Evolutionary conservation across 768 basidiomycete genomes (phyloP).

Genomic region (Naganishia vishniacii): DNA sequence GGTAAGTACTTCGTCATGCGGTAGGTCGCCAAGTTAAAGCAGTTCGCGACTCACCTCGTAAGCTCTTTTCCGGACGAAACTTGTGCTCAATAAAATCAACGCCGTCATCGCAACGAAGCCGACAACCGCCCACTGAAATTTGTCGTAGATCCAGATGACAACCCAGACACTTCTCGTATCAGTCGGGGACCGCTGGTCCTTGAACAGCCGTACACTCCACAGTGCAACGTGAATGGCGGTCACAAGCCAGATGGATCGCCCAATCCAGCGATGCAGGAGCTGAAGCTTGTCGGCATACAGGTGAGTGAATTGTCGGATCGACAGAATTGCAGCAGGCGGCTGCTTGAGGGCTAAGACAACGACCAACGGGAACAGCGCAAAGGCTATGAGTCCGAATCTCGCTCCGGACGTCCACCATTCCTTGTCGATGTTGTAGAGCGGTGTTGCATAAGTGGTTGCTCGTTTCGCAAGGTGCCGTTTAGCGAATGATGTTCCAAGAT

Average conservation of each 20-base stretch:
- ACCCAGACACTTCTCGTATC: constrained; percentile 49
- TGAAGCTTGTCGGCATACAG: constrained; percentile 71
- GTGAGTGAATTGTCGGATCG: constrained; percentile 59
- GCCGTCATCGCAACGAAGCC: constrained; percentile 46
- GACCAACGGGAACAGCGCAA: constrained; percentile 65
- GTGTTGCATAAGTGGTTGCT: constrained; percentile 50
- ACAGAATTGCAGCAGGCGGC: constrained; percentile 63
- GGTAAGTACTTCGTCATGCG: not conserved
- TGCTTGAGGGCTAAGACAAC: constrained; percentile 66
- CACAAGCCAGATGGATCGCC: constrained; percentile 64
- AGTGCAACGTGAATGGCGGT: constrained; percentile 59
- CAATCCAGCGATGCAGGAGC: constrained; percentile 66
- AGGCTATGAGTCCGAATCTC: constrained; percentile 64
- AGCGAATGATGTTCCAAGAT: constrained; percentile 45
- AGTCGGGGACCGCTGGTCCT: constrained; percentile 54
- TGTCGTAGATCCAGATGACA: constrained; percentile 58
- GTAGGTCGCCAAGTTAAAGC: too few species aligned
- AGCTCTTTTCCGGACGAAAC: constrained; percentile 39
- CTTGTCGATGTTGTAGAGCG: constrained; percentile 62
- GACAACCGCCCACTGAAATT: constrained; percentile 62
- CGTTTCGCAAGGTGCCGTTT: constrained; percentile 37
- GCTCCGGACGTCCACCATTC: constrained; percentile 68
- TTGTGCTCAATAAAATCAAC: constrained; percentile 40
- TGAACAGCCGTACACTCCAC: constrained; percentile 64
- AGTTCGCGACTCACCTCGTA: constrained; percentile 48